Evolutionary conservation across 2,329 filamentous ascomycete species (phyloP).

Genomic region (Myriosclerotinia duriaeana): DNA sequence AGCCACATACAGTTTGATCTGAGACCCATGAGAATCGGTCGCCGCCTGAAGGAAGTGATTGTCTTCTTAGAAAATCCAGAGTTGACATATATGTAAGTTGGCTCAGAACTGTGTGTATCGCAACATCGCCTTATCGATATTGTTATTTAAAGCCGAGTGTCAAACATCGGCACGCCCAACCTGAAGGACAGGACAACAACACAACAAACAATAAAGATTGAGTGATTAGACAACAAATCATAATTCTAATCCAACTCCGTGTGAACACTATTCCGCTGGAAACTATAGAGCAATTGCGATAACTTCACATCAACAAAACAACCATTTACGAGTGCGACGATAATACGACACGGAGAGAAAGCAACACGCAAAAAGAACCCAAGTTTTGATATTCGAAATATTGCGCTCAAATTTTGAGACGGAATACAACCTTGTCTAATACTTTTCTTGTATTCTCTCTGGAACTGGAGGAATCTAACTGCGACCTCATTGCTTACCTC

Average conservation of each 20-base stretch:
- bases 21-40: slow-evolving; percentile 19
- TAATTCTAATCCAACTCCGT: neutral
- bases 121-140: slow-evolving; percentile 25
- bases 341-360: neutral
- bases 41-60: slow-evolving; percentile 21
- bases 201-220: neutral
- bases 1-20: slow-evolving; percentile 3
- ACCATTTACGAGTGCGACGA: neutral
- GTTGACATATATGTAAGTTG: slow-evolving; percentile 14
- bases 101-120: slow-evolving; percentile 3
- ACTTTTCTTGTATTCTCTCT: neutral
- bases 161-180: neutral
- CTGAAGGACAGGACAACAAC: slow-evolving; percentile 8
- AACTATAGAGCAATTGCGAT: slow-evolving; percentile 4
- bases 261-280: neutral
- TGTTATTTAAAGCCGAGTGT: slow-evolving; percentile 17
- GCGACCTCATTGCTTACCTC: slow-evolving; percentile 9
- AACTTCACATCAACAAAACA: neutral
- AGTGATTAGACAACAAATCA: neutral
- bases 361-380: too few species aligned
- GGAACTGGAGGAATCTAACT: neutral
- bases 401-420: neutral
- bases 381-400: neutral
- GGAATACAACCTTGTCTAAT: neutral
- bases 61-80: slow-evolving; percentile 5